Base-by-base conservation (phyloP, 192 early-diverging fungal species). In the Geranomyces michiganensis region DNA sequence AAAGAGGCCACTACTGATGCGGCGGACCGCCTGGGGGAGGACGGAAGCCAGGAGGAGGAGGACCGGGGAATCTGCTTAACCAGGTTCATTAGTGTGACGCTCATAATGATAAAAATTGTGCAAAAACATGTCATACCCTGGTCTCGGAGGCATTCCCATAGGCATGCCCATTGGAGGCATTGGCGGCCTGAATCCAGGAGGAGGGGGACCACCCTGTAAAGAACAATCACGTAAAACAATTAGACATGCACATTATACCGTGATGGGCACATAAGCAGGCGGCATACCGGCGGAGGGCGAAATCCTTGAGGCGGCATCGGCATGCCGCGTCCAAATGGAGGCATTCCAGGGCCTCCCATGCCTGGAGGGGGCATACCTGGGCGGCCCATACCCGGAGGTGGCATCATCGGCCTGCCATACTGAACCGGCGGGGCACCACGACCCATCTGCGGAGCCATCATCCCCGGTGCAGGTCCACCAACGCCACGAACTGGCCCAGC, bases 401-500 rank as follows among this genome's bases (percentile, higher is more conserved):
- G 73, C 62, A 67, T 68, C 48, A 67, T 47, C 17, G 82, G 77
- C 31, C 85, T 82, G 41, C 82, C 86, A 66, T 93, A 92, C 47
- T 91, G 74, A 76, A 93, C 87, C 22, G 91, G 91, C 17, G 92
- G 82, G 6, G 86, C 85, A 36, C 77, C 79, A 55, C 88, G 82
- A 79, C 86, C 63, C 88, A 71, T 84, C 55, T 82, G 87, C 43
- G 94, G 94, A 67, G 88, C 84, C 94, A 98, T 98, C 85, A 91
- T 91, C 68, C 86, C 87, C 49, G 90, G 87, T 22, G 91, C 92
- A 36, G 96, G 96, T 31, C 95, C 97, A 73, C 97, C 95, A 45
- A 99, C 90, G 60, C 97, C 97, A 61, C 94, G 87, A n/a, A 64
- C 62, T 29, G 62, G 62, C n/a, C 62, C 62, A 30, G 29, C 33